A percentile compares a stretch with the other conserved stretches of the same genome.
Conservation (phyloP, 169 alveolate genomes). For the Neospora caninum region DNA sequence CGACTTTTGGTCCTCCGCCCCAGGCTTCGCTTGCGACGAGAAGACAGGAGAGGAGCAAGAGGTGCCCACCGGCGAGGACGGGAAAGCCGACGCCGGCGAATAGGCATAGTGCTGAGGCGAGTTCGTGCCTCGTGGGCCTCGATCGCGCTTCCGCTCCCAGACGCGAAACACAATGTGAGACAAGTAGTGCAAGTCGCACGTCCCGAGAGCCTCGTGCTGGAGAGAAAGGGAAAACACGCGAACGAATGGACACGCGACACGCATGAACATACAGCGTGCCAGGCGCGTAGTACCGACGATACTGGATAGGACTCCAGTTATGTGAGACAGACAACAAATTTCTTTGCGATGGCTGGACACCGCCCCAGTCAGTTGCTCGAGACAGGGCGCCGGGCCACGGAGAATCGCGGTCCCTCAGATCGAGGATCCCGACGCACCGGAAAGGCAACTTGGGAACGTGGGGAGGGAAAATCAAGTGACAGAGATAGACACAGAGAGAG, state of each 20-base stretch:
- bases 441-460: no score
- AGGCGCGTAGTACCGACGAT: neutral
- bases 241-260: neutral
- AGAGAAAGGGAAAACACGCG: neutral
- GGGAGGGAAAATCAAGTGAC: no score
- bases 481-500: no score
- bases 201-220: conserved; percentile 50
- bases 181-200: conserved; percentile 65
- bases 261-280: neutral
- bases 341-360: no score
- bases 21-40: neutral
- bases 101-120: neutral
- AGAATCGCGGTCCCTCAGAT: no score
- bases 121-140: neutral
- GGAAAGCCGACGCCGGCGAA: neutral
- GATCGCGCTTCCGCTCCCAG: conserved; percentile 46
- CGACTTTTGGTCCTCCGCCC: neutral
- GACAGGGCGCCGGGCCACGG: no score
- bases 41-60: neutral
- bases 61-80: neutral
- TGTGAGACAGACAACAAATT: no score
- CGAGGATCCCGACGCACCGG: no score
- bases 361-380: no score
- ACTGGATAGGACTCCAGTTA: no score
- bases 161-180: conserved; percentile 70